A percentile compares a stretch with the other conserved stretches of the same genome.
These are phyloP conservation scores for Cladosporium sp. DNA, from an alignment of 2,329 filamentous ascomycete species.

Conservation along the genomic window DNA sequence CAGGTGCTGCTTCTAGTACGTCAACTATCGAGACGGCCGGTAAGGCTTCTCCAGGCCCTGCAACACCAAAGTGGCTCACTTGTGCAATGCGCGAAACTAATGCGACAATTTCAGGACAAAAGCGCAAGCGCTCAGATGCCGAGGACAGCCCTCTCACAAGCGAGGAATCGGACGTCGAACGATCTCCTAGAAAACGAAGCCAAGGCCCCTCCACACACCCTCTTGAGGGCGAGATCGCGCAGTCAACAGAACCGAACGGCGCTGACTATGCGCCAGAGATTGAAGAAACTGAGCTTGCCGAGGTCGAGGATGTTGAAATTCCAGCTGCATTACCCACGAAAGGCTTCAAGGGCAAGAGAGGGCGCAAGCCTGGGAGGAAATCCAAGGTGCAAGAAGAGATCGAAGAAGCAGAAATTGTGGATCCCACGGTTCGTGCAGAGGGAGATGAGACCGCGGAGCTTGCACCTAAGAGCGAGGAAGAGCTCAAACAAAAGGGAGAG, in stretches of 20 bases:
- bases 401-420: constrained; percentile 33
- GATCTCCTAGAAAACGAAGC: constrained; percentile 37
- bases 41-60: constrained; percentile 15
- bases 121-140: constrained; percentile 48
- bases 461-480: constrained; percentile 54
- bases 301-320: constrained; percentile 41
- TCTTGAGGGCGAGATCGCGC: constrained; percentile 15
- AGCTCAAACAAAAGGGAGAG: constrained; percentile 43
- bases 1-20: constrained; percentile 35
- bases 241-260: constrained; percentile 23
- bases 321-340: constrained; percentile 20
- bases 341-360: constrained; percentile 27
- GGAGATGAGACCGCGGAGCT: constrained; percentile 27
- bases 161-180: constrained; percentile 37
- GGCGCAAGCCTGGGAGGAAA: constrained; percentile 11
- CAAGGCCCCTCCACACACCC: constrained; percentile 25
- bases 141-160: constrained; percentile 42
- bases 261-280: constrained; percentile 39
- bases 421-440: constrained; percentile 22
- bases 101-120: constrained; percentile 33
- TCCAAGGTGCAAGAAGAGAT: constrained; percentile 35
- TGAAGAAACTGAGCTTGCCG: constrained; percentile 26
- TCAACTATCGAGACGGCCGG: constrained; percentile 26
- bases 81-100: background rate
- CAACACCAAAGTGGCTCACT: background rate